Evolutionary conservation across 1,284 basidiomycete genomes (phyloP).

Genomic region (Amylostereum chailletii): DNA sequence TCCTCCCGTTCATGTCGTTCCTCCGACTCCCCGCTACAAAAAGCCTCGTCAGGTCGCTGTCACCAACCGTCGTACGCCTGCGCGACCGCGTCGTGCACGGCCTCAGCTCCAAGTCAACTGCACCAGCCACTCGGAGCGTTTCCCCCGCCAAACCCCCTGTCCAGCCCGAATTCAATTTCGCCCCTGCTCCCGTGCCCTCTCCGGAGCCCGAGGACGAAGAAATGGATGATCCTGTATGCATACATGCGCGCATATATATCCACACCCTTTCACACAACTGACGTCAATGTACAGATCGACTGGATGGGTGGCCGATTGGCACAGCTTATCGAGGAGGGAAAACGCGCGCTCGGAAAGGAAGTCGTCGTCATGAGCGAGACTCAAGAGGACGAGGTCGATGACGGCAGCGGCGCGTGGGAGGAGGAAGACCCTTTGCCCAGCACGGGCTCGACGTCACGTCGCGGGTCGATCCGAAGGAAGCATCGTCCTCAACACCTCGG

Average conservation of each 20-base stretch:
- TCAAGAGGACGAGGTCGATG: slow-evolving; percentile 64
- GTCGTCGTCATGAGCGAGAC: slow-evolving; percentile 66
- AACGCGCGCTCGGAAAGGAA: slow-evolving; percentile 59
- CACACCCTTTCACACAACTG: not conserved
- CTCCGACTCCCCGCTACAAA: slow-evolving; percentile 21
- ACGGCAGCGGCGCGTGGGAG: slow-evolving; percentile 63
- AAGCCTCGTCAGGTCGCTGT: slow-evolving; percentile 17
- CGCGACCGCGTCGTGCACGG: slow-evolving; percentile 26
- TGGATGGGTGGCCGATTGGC: slow-evolving; percentile 64
- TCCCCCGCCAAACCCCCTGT: slow-evolving; percentile 17
- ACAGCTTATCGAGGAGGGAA: slow-evolving; percentile 64
- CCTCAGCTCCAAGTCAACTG: slow-evolving; percentile 17
- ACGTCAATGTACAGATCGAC: slow-evolving; percentile 43
- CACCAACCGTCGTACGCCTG: slow-evolving; percentile 21
- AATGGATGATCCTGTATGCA: slow-evolving; percentile 39
- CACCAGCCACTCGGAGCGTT: slow-evolving; percentile 17
- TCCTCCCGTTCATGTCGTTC: slow-evolving; percentile 8
- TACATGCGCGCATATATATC: not conserved
- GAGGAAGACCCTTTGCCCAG: slow-evolving; percentile 33
- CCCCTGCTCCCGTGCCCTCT: slow-evolving; percentile 16
- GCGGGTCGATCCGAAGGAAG: slow-evolving; percentile 21
- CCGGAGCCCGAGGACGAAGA: slow-evolving; percentile 24
- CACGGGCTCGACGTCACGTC: slow-evolving; percentile 15
- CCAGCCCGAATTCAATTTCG: slow-evolving; percentile 18
- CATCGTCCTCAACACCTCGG: slow-evolving; percentile 17